phyloP scores from a whole-genome alignment of 352 stramenopile genomes.

The Globisporangium viniferum region DNA sequence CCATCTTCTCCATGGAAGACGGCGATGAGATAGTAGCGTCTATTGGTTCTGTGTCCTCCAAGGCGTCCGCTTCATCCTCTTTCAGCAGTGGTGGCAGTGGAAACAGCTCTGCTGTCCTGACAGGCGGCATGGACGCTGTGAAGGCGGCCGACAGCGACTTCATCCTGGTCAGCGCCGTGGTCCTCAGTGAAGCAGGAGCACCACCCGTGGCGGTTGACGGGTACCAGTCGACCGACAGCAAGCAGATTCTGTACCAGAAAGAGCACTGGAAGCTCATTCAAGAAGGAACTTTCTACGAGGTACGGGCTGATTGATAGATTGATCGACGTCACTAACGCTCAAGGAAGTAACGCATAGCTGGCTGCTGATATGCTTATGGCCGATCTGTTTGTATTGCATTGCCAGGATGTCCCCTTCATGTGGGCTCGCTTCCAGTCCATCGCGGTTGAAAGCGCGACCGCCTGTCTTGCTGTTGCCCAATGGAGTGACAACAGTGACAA shows the following conservation, averaged over 20 bases:
- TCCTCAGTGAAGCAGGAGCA: neutral
- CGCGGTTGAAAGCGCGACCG: neutral
- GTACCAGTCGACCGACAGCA: slow-evolving; percentile 8
- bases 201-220: neutral
- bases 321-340: neutral
- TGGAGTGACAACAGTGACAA: slow-evolving; percentile 23
- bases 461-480: slow-evolving; percentile 27
- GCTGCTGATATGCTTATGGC: neutral
- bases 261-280: slow-evolving; percentile 16
- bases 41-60: neutral
- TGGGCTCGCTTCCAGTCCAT: slow-evolving; percentile 31
- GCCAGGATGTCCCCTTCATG: slow-evolving; percentile 15
- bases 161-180: slow-evolving; percentile 8
- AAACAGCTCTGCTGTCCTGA: neutral
- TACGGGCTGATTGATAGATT: neutral
- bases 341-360: neutral
- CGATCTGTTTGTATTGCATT: neutral
- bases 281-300: slow-evolving; percentile 16
- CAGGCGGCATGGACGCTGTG: neutral
- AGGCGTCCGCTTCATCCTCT: neutral
- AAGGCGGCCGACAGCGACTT: slow-evolving; percentile 18
- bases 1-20: neutral
- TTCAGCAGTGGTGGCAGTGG: neutral
- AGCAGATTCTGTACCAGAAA: slow-evolving; percentile 16
- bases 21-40: neutral